A percentile compares a stretch with the other conserved stretches of the same genome.
These are phyloP conservation scores for Myxozyma vanderwaltii DNA, from an alignment of 805 yeast species.

Conservation along the genomic window DNA sequence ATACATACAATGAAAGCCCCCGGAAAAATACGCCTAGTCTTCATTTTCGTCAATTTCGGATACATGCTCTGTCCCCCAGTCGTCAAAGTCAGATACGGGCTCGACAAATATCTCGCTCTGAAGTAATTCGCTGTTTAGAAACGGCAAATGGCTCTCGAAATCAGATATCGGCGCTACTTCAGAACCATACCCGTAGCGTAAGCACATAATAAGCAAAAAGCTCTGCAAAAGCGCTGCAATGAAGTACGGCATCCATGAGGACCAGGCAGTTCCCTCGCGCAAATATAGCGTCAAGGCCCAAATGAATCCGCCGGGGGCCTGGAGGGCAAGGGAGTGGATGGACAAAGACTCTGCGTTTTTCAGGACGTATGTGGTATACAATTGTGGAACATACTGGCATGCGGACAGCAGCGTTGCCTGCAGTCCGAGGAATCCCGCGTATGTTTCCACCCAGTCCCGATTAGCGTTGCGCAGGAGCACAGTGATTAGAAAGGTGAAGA, in stretches of 20 bases:
- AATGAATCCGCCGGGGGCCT: constrained; percentile 84
- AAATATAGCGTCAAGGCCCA: constrained; percentile 73
- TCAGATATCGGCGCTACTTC: no score
- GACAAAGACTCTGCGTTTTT: constrained; percentile 82
- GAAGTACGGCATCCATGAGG: constrained; percentile 80
- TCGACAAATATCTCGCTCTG: no score
- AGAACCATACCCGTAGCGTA: constrained; percentile 47
- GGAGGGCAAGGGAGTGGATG: constrained; percentile 77
- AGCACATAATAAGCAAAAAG: constrained; percentile 60
- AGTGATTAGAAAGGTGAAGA: constrained; percentile 44
- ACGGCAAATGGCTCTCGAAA: not conserved
- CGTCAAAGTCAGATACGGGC: no score
- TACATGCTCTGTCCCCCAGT: no score
- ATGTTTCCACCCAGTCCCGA: not conserved
- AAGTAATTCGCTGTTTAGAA: not conserved
- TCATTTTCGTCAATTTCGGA: no score
- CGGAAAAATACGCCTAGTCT: no score
- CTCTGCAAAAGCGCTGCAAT: constrained; percentile 73
- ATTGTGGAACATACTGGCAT: constrained; percentile 78
- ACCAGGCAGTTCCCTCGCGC: constrained; percentile 80
- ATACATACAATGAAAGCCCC: no score
- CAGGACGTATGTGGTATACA: constrained; percentile 64
- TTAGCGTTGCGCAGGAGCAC: constrained; percentile 25
- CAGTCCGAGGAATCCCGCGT: constrained; percentile 63
- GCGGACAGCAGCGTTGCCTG: constrained; percentile 64